Evolutionary conservation across 768 basidiomycete genomes (phyloP).

Genomic region (Pleurotus platypus): DNA sequence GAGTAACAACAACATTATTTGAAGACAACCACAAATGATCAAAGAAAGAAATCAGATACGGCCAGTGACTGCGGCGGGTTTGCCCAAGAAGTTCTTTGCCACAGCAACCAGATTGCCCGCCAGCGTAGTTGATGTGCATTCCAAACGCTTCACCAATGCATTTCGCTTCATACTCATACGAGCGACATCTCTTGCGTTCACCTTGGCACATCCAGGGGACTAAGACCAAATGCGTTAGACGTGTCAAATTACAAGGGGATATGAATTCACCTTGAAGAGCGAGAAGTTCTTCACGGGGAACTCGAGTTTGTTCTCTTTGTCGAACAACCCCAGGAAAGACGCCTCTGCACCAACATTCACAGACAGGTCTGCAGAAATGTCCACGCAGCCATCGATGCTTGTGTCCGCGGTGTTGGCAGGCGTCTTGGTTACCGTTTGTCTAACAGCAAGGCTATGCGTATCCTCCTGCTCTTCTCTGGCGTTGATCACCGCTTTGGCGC

Average conservation of each 20-base stretch:
- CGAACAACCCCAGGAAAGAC: slow-evolving; percentile 28
- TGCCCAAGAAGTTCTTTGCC: background rate
- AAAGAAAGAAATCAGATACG: no score
- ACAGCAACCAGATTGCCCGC: background rate
- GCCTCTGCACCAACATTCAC: slow-evolving; percentile 28
- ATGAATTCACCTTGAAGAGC: background rate
- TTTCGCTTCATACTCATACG: background rate
- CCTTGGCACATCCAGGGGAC: background rate
- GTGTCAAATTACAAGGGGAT: background rate
- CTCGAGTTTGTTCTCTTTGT: slow-evolving; percentile 7
- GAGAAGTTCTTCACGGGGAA: background rate
- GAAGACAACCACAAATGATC: no score
- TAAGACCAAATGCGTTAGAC: background rate
- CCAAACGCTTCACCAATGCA: background rate
- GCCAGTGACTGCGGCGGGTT: background rate
- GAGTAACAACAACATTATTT: no score
- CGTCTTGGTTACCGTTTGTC: slow-evolving; percentile 1
- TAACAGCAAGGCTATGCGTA: background rate
- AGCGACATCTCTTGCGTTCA: background rate
- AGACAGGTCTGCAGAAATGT: slow-evolving; percentile 24
- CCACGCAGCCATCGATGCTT: slow-evolving; percentile 27
- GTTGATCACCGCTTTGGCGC: slow-evolving; percentile 8
- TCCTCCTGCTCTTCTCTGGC: background rate
- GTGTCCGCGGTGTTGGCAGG: background rate
- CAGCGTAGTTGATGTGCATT: background rate